Evolutionary conservation across 2,329 filamentous ascomycete genomes (phyloP).

Genomic region (Botrytis squamosa): DNA sequence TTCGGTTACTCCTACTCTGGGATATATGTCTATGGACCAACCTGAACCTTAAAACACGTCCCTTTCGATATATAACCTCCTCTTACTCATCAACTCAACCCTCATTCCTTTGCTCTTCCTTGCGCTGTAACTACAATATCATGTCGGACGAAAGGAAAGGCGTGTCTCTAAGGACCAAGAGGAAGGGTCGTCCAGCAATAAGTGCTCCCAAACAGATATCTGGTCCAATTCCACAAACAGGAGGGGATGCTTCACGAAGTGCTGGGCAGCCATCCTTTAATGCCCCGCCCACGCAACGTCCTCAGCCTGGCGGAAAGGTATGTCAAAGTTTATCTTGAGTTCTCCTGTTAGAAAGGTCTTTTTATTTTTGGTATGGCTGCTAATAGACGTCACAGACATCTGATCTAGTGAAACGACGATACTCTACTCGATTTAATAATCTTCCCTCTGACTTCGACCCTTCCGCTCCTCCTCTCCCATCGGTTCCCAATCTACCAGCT

Average conservation of each 20-base stretch:
- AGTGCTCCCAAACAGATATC: slow-evolving; percentile 64
- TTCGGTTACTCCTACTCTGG: slow-evolving; percentile 11
- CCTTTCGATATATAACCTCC: background rate
- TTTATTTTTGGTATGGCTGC: slow-evolving; percentile 3
- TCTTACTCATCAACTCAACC: background rate
- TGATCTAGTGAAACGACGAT: slow-evolving; percentile 90
- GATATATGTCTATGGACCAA: background rate
- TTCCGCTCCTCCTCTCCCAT: slow-evolving; percentile 66
- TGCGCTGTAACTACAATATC: slow-evolving; percentile 35
- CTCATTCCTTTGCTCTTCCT: background rate
- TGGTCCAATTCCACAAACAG: slow-evolving; percentile 56
- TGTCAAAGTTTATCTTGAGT: slow-evolving; percentile 21
- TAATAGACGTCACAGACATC: slow-evolving; percentile 48
- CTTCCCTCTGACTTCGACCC: slow-evolving; percentile 67
- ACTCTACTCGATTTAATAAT: slow-evolving; percentile 88
- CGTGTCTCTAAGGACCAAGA: slow-evolving; percentile 62
- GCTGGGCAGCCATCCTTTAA: slow-evolving; percentile 39
- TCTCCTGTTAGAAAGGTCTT: background rate
- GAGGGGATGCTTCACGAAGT: slow-evolving; percentile 41
- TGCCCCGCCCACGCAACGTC: slow-evolving; percentile 47
- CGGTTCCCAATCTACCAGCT: slow-evolving; percentile 67
- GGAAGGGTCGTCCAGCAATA: slow-evolving; percentile 60
- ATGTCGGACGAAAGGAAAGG: slow-evolving; percentile 59
- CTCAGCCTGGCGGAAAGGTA: slow-evolving; percentile 58
- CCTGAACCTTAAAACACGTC: slow-evolving; percentile 7